Conservation (phyloP, 257 asterid genomes). For the Parsonsia alboflavescens region DNA sequence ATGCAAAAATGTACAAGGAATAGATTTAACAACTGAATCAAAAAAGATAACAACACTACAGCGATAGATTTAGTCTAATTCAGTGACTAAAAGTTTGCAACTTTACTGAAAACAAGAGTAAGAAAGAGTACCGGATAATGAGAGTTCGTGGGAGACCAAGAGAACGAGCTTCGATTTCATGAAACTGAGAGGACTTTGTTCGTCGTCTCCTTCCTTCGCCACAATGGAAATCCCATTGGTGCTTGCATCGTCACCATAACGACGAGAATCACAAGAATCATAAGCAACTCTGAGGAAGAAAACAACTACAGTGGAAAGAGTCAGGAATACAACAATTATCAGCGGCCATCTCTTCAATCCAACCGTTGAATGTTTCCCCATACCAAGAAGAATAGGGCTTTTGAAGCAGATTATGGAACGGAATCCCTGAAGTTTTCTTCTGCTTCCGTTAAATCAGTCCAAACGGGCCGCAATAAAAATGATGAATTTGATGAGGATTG, state of each 20-base stretch:
- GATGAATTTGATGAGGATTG: background rate
- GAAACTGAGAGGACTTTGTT: slow-evolving; percentile 51
- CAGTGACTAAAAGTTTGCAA: background rate
- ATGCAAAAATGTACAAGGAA: background rate
- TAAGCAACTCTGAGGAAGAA: slow-evolving; percentile 62
- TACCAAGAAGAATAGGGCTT: background rate
- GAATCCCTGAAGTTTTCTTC: background rate
- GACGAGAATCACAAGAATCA: slow-evolving; percentile 48
- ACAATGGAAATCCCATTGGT: slow-evolving; percentile 21
- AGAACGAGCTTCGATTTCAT: slow-evolving; percentile 76
- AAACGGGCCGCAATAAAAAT: background rate
- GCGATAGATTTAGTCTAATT: background rate
- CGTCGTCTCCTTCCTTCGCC: slow-evolving; percentile 11
- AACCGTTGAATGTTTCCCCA: background rate
- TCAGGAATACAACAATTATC: background rate
- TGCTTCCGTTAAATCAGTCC: background rate
- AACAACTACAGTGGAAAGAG: slow-evolving; percentile 24
- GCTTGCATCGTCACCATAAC: slow-evolving; percentile 19
- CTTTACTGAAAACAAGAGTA: background rate
- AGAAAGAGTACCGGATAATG: slow-evolving; percentile 59
- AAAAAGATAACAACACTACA: background rate
- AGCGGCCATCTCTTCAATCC: slow-evolving; percentile 10
- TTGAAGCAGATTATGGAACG: background rate
- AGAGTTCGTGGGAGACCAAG: slow-evolving; percentile 79
- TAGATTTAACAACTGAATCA: background rate